These are phyloP conservation scores for Alnus rubra DNA, from an alignment of 306 rosid species.

Conservation along the genomic window DNA sequence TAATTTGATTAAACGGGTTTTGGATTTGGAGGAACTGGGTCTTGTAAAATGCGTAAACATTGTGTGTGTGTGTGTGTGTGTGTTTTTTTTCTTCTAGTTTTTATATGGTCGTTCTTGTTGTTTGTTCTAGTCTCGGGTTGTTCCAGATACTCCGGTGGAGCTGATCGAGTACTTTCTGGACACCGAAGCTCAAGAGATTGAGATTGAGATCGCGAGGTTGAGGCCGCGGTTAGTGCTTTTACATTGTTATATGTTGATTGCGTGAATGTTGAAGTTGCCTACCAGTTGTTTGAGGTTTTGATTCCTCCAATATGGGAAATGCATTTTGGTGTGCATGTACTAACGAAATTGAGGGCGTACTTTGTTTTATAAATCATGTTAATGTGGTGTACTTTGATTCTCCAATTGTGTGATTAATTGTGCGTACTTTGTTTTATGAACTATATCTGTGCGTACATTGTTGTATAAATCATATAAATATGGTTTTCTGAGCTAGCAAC, in stretches of 20 bases:
- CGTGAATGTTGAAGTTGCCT: not conserved
- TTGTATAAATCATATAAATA: not conserved
- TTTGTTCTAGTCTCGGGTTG: constrained; percentile 53
- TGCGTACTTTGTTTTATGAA: not conserved
- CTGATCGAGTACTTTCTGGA: constrained; percentile 81
- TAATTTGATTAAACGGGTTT: constrained; percentile 18
- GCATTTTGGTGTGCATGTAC: not conserved
- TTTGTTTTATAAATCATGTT: not conserved
- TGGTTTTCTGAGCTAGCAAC: not conserved
- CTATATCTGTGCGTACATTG: not conserved
- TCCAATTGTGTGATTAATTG: not conserved
- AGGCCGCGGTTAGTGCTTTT: constrained; percentile 53
- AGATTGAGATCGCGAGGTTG: constrained; percentile 82
- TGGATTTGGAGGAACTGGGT: not conserved
- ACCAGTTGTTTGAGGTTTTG: not conserved
- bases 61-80: not conserved
- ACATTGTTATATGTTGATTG: not conserved
- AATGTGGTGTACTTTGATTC: not conserved
- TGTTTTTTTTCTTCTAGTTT: not conserved
- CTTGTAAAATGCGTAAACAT: not conserved
- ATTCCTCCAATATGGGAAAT: not conserved
- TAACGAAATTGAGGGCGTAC: not conserved
- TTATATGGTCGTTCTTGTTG: not conserved
- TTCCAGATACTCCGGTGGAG: constrained; percentile 58
- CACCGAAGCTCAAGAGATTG: constrained; percentile 90